phyloP scores from a whole-genome alignment of 139 green algal genomes.

The Haematococcus lacustris region DNA sequence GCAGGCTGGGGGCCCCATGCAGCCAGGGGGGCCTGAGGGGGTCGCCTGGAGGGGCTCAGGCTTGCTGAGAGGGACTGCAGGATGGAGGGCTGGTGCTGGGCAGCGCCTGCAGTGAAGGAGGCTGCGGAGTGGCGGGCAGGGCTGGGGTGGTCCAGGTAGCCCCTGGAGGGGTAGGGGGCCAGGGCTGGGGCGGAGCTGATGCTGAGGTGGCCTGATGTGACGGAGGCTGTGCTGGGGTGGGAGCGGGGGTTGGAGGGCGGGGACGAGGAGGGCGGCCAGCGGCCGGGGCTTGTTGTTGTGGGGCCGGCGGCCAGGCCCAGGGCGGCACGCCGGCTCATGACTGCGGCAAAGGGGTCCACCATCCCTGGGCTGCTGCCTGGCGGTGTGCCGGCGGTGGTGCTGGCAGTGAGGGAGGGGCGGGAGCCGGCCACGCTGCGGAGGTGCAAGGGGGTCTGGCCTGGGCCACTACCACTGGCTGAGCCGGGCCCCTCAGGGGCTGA shows the following conservation, averaged over 20 bases:
- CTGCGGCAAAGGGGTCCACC: constrained; percentile 1
- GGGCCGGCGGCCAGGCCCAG: not conserved
- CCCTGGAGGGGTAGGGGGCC: not conserved
- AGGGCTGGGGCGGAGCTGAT: not conserved
- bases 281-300: no score
- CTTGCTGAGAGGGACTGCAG: not conserved
- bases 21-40: no score
- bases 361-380: not conserved
- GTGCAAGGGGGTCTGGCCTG: not conserved
- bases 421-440: no score
- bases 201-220: not conserved
- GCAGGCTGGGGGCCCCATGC: not conserved
- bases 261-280: not conserved
- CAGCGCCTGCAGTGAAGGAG: not conserved
- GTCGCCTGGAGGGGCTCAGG: not conserved
- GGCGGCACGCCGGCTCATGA: constrained; percentile 1
- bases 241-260: not conserved
- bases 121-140: not conserved
- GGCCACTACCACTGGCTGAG: not conserved
- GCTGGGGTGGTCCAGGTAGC: not conserved
- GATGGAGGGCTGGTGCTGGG: not conserved
- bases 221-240: not conserved
- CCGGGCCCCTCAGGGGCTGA: not conserved
- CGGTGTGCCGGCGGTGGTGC: not conserved
- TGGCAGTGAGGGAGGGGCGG: not conserved